These are phyloP conservation scores for Urochloa ruziziensis DNA, from an alignment of 176 grass and related monocot genomes.

Conservation along the genomic window DNA sequence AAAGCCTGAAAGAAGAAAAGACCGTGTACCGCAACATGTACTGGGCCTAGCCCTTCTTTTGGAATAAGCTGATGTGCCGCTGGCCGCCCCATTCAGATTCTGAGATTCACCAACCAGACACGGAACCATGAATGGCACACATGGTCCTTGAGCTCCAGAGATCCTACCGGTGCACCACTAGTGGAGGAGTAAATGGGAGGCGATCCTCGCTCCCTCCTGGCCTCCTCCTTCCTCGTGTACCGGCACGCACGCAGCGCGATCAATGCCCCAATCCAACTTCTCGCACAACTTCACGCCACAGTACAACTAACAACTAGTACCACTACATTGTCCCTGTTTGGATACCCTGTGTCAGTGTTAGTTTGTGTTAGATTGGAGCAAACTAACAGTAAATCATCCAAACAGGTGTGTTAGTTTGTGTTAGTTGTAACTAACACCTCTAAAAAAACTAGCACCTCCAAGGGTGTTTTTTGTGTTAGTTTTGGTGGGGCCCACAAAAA, in stretches of 20 bases:
- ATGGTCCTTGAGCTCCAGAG: neutral
- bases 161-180: neutral
- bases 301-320: too few relatives aligned
- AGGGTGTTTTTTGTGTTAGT: too few relatives aligned
- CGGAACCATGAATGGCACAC: neutral
- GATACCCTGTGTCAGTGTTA: too few relatives aligned
- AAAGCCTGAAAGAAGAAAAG: neutral
- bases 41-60: neutral
- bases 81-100: neutral
- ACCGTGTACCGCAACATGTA: neutral
- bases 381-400: too few relatives aligned
- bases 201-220: neutral
- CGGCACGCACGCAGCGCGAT: neutral
- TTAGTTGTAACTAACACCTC: too few relatives aligned
- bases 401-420: too few relatives aligned
- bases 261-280: neutral
- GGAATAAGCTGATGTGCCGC: neutral
- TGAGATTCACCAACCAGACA: slow-evolving; percentile 16
- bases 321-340: too few relatives aligned
- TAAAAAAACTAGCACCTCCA: too few relatives aligned
- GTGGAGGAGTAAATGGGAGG: neutral
- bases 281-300: neutral
- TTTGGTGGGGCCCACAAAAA: too few relatives aligned
- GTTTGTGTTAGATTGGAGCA: too few relatives aligned
- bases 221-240: neutral